Evolutionary conservation across 495 filamentous ascomycete genomes (phyloP), one percentile per base, ranked within the genome.

Genomic region (Tuber calosporum): DNA sequence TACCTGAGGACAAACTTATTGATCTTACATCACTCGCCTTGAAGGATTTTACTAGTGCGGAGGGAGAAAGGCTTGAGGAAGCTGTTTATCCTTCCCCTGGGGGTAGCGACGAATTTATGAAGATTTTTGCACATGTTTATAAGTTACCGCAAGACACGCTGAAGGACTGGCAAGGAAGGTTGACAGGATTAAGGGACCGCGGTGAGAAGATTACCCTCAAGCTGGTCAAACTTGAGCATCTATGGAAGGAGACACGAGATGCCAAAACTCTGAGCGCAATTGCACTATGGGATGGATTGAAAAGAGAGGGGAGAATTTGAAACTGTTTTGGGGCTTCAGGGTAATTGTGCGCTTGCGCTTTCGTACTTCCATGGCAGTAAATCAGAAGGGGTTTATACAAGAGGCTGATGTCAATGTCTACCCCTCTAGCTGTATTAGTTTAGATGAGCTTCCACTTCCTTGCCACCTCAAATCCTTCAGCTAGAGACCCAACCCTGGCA

Each of bases 151-250:
- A 88, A 69, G 83, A 82, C 36, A 86, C 88, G 77, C 85, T 97
- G 76, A 84, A 88, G 71, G 87, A 88, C 48, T 88, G 91, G 87
- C 86, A 88, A 71, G 93, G 92, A 4, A 91, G 88, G 72, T 83
- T 93, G 82, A 94, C 92, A 5, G 93, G 93, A 2, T 74, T 94
- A 76, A 85, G 92, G 70, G 87, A 92, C 15, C 82, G 93, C 40
- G 90, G 91, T 19, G 93, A 97, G 86, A 95, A 89, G 84, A 97
- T 96, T 73, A 91, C 86, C 66, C 85, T 88, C 83, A 92, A 92
- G 85, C 74, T 96, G 74, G 88, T 95, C 36, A 86, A 79, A 66
- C 82, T 96, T 83, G 84, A 88, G 81, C 84, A 93, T 77, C 77
- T 96, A 62, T 97, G 93, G 93, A 88, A 85, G 75, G 90, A 90